phyloP scores from a whole-genome alignment of 495 filamentous ascomycete species.

The Penicillium paxilli region DNA sequence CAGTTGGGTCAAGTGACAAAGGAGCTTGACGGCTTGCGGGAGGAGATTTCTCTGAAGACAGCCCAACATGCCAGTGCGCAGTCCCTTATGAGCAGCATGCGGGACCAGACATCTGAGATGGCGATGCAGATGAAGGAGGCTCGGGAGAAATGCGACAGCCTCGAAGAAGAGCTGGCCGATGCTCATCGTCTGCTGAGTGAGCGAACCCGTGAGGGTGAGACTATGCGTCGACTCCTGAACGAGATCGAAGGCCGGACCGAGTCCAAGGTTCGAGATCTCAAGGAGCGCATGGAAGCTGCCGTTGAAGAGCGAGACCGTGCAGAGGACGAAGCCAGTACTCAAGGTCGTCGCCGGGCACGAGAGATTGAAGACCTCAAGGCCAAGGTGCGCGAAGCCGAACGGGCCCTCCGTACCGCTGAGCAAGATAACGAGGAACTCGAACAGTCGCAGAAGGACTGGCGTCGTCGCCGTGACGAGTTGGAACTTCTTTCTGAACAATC shows the following conservation, averaged over 20 bases:
- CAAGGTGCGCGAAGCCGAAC: slow-evolving; percentile 77
- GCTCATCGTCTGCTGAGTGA: slow-evolving; percentile 85
- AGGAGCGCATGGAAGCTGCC: slow-evolving; percentile 82
- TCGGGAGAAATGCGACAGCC: slow-evolving; percentile 72
- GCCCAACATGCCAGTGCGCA: slow-evolving; percentile 86
- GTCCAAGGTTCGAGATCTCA: slow-evolving; percentile 78
- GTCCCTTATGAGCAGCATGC: slow-evolving; percentile 84
- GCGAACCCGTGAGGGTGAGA: slow-evolving; percentile 91
- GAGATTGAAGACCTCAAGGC: slow-evolving; percentile 85
- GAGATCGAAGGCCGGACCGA: slow-evolving; percentile 86
- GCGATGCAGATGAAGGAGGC: slow-evolving; percentile 93
- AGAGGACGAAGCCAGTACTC: slow-evolving; percentile 82
- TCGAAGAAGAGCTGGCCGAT: slow-evolving; percentile 94
- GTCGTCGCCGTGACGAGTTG: slow-evolving; percentile 68
- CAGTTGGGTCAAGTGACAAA: slow-evolving; percentile 62
- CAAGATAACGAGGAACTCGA: slow-evolving; percentile 72
- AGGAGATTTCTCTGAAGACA: slow-evolving; percentile 80
- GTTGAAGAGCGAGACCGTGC: slow-evolving; percentile 89
- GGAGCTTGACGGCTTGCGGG: slow-evolving; percentile 65
- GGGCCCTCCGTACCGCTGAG: slow-evolving; percentile 64
- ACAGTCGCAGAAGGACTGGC: slow-evolving; percentile 70
- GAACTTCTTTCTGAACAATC: slow-evolving; percentile 68
- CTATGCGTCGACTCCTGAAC: slow-evolving; percentile 84
- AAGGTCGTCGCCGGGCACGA: slow-evolving; percentile 70
- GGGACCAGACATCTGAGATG: slow-evolving; percentile 84